Evolutionary conservation across 345 rosid genomes (phyloP).

Genomic region (Populus tremula): DNA sequence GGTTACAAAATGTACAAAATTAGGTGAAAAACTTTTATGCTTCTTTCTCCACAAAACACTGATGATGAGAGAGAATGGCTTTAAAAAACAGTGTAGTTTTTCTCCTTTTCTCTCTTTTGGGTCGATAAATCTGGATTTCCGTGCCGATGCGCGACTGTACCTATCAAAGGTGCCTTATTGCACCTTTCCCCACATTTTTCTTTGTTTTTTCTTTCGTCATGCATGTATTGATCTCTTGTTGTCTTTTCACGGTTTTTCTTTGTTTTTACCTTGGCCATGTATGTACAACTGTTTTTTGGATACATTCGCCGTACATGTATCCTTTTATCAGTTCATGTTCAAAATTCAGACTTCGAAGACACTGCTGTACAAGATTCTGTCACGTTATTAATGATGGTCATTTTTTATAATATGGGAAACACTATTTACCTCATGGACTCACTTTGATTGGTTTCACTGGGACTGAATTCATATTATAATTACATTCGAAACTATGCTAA

Average conservation of each 20-base stretch:
- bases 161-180: background rate
- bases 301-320: background rate
- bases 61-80: no score
- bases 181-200: background rate
- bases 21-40: no score
- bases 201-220: background rate
- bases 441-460: background rate
- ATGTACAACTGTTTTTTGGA: no score
- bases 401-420: background rate
- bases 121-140: background rate
- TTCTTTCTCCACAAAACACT: no score
- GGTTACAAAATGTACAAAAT: no score
- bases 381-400: background rate
- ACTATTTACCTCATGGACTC: background rate
- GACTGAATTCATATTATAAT: background rate
- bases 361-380: background rate
- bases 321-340: background rate
- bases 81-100: no score
- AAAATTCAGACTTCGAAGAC: background rate
- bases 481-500: background rate
- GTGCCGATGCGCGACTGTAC: background rate
- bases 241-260: background rate
- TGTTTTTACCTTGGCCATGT: background rate
- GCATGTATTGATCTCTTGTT: background rate
- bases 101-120: background rate